Conservation (phyloP, 768 basidiomycete genomes). For the Termitomyces sp. region DNA sequence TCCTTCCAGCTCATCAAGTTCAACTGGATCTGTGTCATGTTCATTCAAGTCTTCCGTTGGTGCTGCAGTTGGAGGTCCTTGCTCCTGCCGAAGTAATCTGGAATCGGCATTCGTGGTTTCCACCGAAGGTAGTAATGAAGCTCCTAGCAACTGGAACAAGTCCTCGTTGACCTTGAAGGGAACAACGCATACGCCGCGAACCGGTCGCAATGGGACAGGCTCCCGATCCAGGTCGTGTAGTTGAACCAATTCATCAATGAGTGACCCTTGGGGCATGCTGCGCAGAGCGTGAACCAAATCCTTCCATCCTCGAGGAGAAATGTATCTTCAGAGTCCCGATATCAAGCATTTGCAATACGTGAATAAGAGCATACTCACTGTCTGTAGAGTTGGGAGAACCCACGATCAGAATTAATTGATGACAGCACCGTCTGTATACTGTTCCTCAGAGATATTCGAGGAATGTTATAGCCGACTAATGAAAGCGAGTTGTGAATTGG, state of each 20-base stretch:
- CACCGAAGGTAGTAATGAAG: neutral
- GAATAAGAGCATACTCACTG: too few relatives aligned
- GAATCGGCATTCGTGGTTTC: conserved; percentile 5
- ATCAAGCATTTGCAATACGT: too few relatives aligned
- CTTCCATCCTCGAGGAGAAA: conserved; percentile 21
- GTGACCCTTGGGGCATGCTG: conserved; percentile 6
- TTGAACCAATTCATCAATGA: conserved; percentile 22
- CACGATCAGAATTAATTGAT: too few relatives aligned
- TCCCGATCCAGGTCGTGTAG: conserved; percentile 14
- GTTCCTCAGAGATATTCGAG: conserved; percentile 3
- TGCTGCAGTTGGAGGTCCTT: neutral
- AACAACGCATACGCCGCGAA: conserved; percentile 8
- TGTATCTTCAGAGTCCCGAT: too few relatives aligned
- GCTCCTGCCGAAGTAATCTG: neutral
- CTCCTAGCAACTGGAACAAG: conserved; percentile 2
- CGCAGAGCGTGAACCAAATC: conserved; percentile 18
- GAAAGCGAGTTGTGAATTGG: neutral
- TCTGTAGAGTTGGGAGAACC: too few relatives aligned
- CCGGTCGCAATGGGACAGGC: neutral
- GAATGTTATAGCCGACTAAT: conserved; percentile 25
- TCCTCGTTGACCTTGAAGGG: conserved; percentile 8
- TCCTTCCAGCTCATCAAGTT: neutral
- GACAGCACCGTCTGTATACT: conserved; percentile 13
- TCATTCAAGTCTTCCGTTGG: neutral
- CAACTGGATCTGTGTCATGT: neutral